Evolutionary conservation across 2,329 filamentous ascomycete genomes (phyloP), one percentile per base, ranked within the genome.

Genomic region (Monosporascus sp.): DNA sequence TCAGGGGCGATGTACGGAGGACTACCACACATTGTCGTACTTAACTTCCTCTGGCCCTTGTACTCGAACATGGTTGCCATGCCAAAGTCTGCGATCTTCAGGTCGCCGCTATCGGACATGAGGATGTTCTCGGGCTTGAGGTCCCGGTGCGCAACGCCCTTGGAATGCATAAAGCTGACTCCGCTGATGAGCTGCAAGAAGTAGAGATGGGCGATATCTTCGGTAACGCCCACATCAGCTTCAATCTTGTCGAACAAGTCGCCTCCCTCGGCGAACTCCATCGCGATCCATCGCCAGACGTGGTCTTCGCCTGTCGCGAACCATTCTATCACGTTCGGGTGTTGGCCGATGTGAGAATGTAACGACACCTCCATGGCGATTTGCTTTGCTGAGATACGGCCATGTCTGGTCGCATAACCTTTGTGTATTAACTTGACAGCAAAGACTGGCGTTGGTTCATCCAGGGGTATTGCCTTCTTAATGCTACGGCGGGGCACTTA

Each of bases 201-300:
- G 75, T 97, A 99, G 56, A 97, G 84, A 68, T 99, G 95, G 37
- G 94, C 93, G 66, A 99, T 90, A 68, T 97, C 90, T 69, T 96
- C 85, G 6, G 87, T 83, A n/a, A 97, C 90, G 47, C 94, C 94
- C 45, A 93, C 89, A 70, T 99, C 94, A 18, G 94, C 92, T 73
- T 99, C 95, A 63, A 99, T 97, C 77, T 99, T 99, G 83, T 99
- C 94, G 70, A 99, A 99, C 7, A 99, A 79, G 68, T 99, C 94
- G 11, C 94, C 94, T 43, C 94, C 94, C 63, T 95, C 90, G 46
- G 94, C 94, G 61, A 90, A 87, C 71, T 99, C 94, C 91, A 99
- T 97, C 39, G 92, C 93, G 62, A 99, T 96, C 94, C 94, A 99
- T 62, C 89, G 84, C 93, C 94, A 99, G 18, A 86, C 74, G 0